These are phyloP conservation scores for Malus hybrid DNA, from an alignment of 331 rosid genomes.

Conservation along the genomic window DNA sequence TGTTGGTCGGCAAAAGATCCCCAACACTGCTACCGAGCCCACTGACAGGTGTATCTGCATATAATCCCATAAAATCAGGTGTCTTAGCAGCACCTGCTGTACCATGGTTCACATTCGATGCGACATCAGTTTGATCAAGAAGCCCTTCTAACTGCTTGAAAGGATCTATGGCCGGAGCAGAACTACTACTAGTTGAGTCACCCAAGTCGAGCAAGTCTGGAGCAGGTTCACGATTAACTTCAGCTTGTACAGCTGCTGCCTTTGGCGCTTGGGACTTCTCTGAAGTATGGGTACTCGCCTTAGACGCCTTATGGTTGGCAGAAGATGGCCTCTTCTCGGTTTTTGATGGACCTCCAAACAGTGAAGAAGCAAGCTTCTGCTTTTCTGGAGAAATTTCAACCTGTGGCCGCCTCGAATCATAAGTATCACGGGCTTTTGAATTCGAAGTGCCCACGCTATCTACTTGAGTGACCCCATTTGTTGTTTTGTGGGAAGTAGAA, in stretches of 20 bases:
- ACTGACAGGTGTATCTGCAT: conserved; percentile 31
- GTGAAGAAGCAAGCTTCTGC: conserved; percentile 88
- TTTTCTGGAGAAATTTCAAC: conserved; percentile 64
- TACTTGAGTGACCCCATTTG: conserved; percentile 42
- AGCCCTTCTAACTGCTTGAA: conserved; percentile 74
- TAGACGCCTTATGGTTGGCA: conserved; percentile 44
- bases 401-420: conserved; percentile 45
- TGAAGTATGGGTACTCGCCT: conserved; percentile 28
- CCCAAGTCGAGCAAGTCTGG: conserved; percentile 83
- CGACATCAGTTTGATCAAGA: conserved; percentile 36
- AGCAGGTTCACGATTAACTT: conserved; percentile 45
- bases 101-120: conserved; percentile 26
- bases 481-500: conserved; percentile 48
- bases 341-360: conserved; percentile 72
- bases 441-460: conserved; percentile 30
- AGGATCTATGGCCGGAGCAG: conserved; percentile 52
- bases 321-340: conserved; percentile 46
- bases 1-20: conserved; percentile 28
- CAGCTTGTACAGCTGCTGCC: conserved; percentile 25
- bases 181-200: conserved; percentile 33
- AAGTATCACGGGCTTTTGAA: conserved; percentile 44
- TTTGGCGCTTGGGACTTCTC: conserved; percentile 43
- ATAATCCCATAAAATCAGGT: conserved; percentile 48
- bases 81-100: conserved; percentile 12
- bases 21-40: conserved; percentile 29